Evolutionary conservation across 2,329 filamentous ascomycete species (phyloP).

Genomic region (Ophiocordyceps polyrhachis-furcata): DNA sequence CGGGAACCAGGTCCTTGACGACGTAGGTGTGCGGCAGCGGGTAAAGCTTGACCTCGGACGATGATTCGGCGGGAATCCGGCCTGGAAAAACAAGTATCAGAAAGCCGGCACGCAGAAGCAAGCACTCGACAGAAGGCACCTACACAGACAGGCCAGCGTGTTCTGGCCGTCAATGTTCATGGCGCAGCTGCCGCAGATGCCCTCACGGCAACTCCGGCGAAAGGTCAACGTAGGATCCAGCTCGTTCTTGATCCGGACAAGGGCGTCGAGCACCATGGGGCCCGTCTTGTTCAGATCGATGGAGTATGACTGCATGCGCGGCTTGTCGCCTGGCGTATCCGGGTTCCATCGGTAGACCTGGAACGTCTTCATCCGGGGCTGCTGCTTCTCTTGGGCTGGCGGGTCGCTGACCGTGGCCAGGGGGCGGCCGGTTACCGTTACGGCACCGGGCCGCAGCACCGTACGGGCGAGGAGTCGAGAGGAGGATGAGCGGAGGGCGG

Average conservation of each 20-base stretch:
- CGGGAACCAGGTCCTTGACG: slow-evolving; percentile 95
- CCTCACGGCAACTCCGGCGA: slow-evolving; percentile 87
- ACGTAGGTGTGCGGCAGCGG: slow-evolving; percentile 97
- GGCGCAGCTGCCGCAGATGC: slow-evolving; percentile 94
- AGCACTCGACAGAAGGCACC: slow-evolving; percentile 16
- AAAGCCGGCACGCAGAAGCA: neutral
- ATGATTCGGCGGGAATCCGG: slow-evolving; percentile 74
- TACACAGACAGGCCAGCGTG: slow-evolving; percentile 94
- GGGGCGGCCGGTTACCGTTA: slow-evolving; percentile 22
- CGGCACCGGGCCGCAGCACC: slow-evolving; percentile 19
- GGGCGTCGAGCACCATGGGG: slow-evolving; percentile 91
- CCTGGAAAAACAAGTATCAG: slow-evolving; percentile 32
- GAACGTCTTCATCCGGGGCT: slow-evolving; percentile 76
- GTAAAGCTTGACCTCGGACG: slow-evolving; percentile 81
- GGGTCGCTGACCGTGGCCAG: slow-evolving; percentile 40
- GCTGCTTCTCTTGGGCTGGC: slow-evolving; percentile 31
- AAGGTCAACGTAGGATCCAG: slow-evolving; percentile 92
- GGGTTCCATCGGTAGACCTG: slow-evolving; percentile 99
- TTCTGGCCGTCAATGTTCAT: slow-evolving; percentile 99
- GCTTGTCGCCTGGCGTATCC: slow-evolving; percentile 80
- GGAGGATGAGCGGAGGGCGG: slow-evolving; percentile 40
- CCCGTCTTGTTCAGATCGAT: slow-evolving; percentile 98
- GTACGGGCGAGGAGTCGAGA: slow-evolving; percentile 29
- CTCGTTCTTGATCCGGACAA: slow-evolving; percentile 99
- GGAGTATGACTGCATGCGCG: slow-evolving; percentile 84